These are phyloP conservation scores for Ogataea naganishii DNA, from an alignment of 805 yeast genomes.

Conservation along the genomic window DNA sequence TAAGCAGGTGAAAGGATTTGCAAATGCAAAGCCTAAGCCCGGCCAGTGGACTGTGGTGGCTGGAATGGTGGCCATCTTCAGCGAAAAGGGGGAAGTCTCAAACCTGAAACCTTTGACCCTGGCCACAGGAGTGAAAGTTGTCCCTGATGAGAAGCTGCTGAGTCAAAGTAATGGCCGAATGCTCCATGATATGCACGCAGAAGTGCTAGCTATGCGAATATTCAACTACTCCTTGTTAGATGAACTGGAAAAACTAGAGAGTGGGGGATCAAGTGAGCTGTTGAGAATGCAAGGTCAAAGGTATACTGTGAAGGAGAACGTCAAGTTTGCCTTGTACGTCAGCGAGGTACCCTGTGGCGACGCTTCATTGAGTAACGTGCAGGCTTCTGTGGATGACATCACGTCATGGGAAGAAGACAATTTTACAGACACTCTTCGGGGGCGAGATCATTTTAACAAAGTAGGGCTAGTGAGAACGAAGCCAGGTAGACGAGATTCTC, in stretches of 20 bases:
- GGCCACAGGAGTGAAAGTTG: slow-evolving; percentile 78
- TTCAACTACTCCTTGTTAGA: slow-evolving; percentile 55
- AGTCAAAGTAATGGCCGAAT: slow-evolving; percentile 44
- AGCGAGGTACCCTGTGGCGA: slow-evolving; percentile 92
- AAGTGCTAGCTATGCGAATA: slow-evolving; percentile 61
- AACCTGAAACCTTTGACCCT: slow-evolving; percentile 34
- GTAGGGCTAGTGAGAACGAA: slow-evolving; percentile 77
- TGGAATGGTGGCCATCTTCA: slow-evolving; percentile 44
- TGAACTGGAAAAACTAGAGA: slow-evolving; percentile 27
- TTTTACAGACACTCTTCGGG: slow-evolving; percentile 33
- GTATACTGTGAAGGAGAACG: slow-evolving; percentile 26
- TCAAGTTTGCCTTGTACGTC: slow-evolving; percentile 49
- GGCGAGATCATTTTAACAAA: slow-evolving; percentile 48
- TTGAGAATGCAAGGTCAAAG: slow-evolving; percentile 8
- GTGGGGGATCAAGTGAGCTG: slow-evolving; percentile 6
- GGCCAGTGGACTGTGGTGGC: slow-evolving; percentile 84
- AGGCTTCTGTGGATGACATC: slow-evolving; percentile 13
- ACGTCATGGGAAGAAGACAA: slow-evolving; percentile 11
- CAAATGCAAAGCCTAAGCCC: slow-evolving; percentile 47
- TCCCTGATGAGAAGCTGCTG: slow-evolving; percentile 42
- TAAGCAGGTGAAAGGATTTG: slow-evolving; percentile 5
- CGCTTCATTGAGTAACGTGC: slow-evolving; percentile 51
- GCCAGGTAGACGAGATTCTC: slow-evolving; percentile 84
- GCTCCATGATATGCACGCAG: slow-evolving; percentile 90
- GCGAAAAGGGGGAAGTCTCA: slow-evolving; percentile 1